These are phyloP conservation scores for Suillus weaverae DNA, from an alignment of 768 basidiomycete species.

Conservation along the genomic window DNA sequence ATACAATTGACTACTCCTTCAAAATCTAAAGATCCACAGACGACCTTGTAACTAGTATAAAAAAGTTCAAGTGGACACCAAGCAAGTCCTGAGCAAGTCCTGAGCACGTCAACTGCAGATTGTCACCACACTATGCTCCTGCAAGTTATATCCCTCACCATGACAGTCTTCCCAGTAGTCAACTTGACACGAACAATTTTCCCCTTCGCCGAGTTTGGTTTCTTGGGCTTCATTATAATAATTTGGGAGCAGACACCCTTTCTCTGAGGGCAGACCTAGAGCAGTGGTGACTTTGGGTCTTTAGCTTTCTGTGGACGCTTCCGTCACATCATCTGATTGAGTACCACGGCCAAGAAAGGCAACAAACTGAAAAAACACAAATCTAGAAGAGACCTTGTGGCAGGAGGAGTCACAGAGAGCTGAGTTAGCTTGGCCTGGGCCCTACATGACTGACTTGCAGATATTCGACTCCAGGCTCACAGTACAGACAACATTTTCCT, in stretches of 20 bases:
- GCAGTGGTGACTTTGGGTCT: slow-evolving; percentile 68
- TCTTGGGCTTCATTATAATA: slow-evolving; percentile 86
- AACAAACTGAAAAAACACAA: slow-evolving; percentile 64
- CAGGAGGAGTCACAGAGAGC: not conserved
- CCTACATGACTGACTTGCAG: slow-evolving; percentile 24
- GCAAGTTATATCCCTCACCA: slow-evolving; percentile 98
- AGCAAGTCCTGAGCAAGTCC: slow-evolving; percentile 99
- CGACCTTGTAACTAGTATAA: slow-evolving; percentile 80
- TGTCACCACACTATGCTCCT: slow-evolving; percentile 95
- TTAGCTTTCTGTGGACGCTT: slow-evolving; percentile 56
- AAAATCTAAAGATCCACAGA: slow-evolving; percentile 90
- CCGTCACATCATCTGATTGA: slow-evolving; percentile 86
- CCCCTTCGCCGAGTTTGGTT: slow-evolving; percentile 97
- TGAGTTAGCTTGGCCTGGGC: slow-evolving; percentile 5
- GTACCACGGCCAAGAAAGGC: slow-evolving; percentile 57
- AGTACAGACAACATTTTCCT: slow-evolving; percentile 29
- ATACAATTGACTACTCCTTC: slow-evolving; percentile 84
- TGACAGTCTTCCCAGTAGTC: slow-evolving; percentile 81
- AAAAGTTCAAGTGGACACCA: slow-evolving; percentile 56
- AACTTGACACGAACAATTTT: slow-evolving; percentile 96
- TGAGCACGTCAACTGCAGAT: slow-evolving; percentile 93
- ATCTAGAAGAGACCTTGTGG: slow-evolving; percentile 18
- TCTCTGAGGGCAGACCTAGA: slow-evolving; percentile 77
- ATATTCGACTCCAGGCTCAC: slow-evolving; percentile 16
- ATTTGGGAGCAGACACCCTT: slow-evolving; percentile 90